Percentiles rank a stretch among this genome's conserved stretches.
Evolutionary conservation across 768 basidiomycete species (phyloP).

Genomic region (Goffeauzyma gilvescens): DNA sequence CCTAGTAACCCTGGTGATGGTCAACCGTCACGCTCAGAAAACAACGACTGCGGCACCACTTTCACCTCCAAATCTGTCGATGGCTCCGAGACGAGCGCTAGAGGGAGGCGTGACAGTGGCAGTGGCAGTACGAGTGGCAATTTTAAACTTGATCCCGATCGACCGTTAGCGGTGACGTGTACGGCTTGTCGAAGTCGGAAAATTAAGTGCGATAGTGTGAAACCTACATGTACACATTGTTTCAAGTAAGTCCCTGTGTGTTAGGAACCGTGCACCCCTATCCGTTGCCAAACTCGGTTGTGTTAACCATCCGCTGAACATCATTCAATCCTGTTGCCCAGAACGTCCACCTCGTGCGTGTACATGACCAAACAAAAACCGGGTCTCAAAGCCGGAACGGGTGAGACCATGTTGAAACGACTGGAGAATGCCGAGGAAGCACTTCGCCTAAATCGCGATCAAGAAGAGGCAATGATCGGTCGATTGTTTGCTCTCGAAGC

Average conservation of each 20-base stretch:
- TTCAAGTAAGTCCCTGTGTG: constrained; percentile 1
- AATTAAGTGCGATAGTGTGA: constrained; percentile 10
- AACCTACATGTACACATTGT: constrained; percentile 9
- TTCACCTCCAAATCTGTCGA: too few relatives aligned
- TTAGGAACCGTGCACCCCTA: neutral
- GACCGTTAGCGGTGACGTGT: constrained; percentile 9
- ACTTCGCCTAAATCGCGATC: too few relatives aligned
- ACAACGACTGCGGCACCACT: too few relatives aligned
- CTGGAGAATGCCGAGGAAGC: too few relatives aligned
- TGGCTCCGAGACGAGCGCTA: too few relatives aligned
- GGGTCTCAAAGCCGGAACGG: constrained; percentile 25
- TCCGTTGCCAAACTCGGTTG: too few relatives aligned
- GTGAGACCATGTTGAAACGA: constrained; percentile 22
- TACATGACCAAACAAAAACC: constrained; percentile 27
- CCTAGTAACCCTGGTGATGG: too few relatives aligned
- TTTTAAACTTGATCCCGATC: neutral
- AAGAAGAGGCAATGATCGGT: too few relatives aligned
- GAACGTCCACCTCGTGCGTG: constrained; percentile 22
- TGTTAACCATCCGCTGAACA: neutral
- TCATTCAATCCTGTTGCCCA: neutral
- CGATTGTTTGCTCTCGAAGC: too few relatives aligned
- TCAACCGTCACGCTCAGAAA: too few relatives aligned
- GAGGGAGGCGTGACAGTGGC: too few relatives aligned
- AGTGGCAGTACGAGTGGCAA: too few relatives aligned
- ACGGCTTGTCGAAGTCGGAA: constrained; percentile 8